Conservation (phyloP, 495 filamentous ascomycete species). For the Ramalina intermedia region DNA sequence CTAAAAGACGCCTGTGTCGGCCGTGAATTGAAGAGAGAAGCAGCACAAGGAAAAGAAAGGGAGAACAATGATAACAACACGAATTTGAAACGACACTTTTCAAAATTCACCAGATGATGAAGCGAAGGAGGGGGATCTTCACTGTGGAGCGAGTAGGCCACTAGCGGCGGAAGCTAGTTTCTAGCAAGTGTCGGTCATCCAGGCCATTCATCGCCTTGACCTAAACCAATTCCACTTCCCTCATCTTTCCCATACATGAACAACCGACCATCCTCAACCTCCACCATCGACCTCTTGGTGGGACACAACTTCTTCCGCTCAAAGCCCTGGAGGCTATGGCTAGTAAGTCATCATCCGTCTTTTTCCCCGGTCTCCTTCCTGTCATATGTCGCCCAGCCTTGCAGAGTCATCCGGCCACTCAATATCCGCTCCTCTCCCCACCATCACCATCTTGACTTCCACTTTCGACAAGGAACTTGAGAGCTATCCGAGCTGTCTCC, state of each 20-base stretch:
- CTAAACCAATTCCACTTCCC: not conserved
- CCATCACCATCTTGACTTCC: not conserved
- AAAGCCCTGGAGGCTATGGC: constrained; percentile 24
- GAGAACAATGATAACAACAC: not conserved
- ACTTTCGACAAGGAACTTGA: not conserved
- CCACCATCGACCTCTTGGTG: constrained; percentile 3
- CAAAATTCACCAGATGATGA: not conserved
- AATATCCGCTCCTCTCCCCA: constrained; percentile 1
- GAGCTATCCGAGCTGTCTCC: not conserved
- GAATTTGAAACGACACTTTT: too few relatives aligned
- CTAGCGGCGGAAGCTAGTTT: not conserved
- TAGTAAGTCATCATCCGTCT: constrained; percentile 23
- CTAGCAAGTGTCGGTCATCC: not conserved
- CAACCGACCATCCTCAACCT: not conserved
- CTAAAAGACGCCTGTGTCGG: too few relatives aligned
- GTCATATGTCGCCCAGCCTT: not conserved
- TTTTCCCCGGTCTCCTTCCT: not conserved
- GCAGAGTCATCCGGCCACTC: constrained; percentile 1
- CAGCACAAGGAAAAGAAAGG: not conserved
- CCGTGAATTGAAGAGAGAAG: not conserved
- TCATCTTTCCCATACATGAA: not conserved
- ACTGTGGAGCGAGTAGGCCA: not conserved
- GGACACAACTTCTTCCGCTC: constrained; percentile 9
- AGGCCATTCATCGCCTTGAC: not conserved
- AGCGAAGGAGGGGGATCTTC: not conserved